Base-by-base conservation (phyloP, 1,139 yeast genomes). In the Yamadazyma atlantica region DNA sequence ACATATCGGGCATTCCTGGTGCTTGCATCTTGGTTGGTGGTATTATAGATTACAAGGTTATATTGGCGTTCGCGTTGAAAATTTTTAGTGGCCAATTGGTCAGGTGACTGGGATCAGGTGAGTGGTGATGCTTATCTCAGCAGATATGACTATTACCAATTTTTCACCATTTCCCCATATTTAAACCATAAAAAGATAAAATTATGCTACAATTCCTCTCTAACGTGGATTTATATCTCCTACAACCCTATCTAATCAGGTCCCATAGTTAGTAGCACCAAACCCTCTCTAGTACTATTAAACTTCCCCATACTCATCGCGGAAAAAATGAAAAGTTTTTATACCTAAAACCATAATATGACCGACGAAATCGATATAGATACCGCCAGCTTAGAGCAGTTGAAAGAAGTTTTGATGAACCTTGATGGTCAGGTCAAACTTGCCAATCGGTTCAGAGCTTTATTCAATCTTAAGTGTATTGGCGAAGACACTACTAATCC, bases 401-500 rank as follows among this genome's bases (percentile, higher is more conserved):
- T 85, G 45, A 76, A 92, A 64, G 92, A 85, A 53, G 73, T 84
- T 40, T 68, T 85, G 43, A 57, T 75, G 43, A 82, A 83, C 69
- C 75, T 70, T 46, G 49, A 71, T 14, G 95, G 95, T 2, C 66
- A 80, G 12, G 80, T 78, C 18, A 82, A 84, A 38, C 74, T 92
- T 30, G 94, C 97, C 17, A 82, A 76, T 64, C 75, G 98, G 51
- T 92, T 92, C 66, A 77, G 98, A 60, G 97, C 98, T 3, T 73
- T 92, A 32, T 92, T 92, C 73, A 89, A 85, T 64, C 71, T 92
- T 54, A 94, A 92, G 64, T 78, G 87, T 33, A 73, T 87, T 38
- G 98, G 97, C 26, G 74, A 79, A 34, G 86, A 67, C 10, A 49
- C 58, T 4, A 77, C 80, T 38, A 78, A 74, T 36, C 69, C 68